A percentile compares a stretch with the other conserved stretches of the same genome.
These are phyloP conservation scores for Calcarisporium arbuscula DNA, from an alignment of 2,329 filamentous ascomycete species.

Conservation along the genomic window DNA sequence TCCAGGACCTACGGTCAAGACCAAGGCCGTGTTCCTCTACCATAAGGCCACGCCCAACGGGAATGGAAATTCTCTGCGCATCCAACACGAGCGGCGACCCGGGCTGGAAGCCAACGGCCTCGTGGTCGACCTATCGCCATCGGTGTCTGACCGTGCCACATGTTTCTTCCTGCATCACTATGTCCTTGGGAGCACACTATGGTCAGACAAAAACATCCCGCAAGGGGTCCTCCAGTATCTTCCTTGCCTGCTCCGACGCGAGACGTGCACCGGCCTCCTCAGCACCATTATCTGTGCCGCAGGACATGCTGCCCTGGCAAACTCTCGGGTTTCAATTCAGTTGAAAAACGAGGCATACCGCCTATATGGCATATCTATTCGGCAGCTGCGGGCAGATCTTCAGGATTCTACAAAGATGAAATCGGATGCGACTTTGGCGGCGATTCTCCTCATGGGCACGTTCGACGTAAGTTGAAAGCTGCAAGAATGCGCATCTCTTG, in stretches of 20 bases:
- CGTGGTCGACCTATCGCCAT: slow-evolving; percentile 7
- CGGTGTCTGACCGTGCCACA: slow-evolving; percentile 10
- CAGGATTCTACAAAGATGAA: slow-evolving; percentile 8
- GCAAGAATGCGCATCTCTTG: too few relatives aligned
- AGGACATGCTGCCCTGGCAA: slow-evolving; percentile 15
- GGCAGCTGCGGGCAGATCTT: slow-evolving; percentile 8
- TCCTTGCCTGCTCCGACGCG: slow-evolving; percentile 8
- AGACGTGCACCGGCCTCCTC: slow-evolving; percentile 10
- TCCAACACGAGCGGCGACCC: slow-evolving; percentile 5
- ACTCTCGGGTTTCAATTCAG: slow-evolving; percentile 8
- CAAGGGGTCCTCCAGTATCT: slow-evolving; percentile 13
- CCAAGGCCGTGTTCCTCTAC: too few relatives aligned
- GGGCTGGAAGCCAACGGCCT: neutral
- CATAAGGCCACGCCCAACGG: too few relatives aligned
- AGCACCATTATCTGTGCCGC: slow-evolving; percentile 11
- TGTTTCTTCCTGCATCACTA: slow-evolving; percentile 16
- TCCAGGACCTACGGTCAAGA: slow-evolving; percentile 8
- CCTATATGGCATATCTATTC: slow-evolving; percentile 12
- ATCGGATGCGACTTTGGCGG: slow-evolving; percentile 14
- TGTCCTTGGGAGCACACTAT: slow-evolving; percentile 1
- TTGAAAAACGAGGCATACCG: slow-evolving; percentile 13
- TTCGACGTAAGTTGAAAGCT: slow-evolving; percentile 15
- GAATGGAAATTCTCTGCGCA: slow-evolving; percentile 13
- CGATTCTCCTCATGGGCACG: slow-evolving; percentile 15
- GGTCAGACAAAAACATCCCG: neutral